Base-by-base conservation (phyloP, 2,329 filamentous ascomycete species). In the Aspergillus luchuensis region DNA sequence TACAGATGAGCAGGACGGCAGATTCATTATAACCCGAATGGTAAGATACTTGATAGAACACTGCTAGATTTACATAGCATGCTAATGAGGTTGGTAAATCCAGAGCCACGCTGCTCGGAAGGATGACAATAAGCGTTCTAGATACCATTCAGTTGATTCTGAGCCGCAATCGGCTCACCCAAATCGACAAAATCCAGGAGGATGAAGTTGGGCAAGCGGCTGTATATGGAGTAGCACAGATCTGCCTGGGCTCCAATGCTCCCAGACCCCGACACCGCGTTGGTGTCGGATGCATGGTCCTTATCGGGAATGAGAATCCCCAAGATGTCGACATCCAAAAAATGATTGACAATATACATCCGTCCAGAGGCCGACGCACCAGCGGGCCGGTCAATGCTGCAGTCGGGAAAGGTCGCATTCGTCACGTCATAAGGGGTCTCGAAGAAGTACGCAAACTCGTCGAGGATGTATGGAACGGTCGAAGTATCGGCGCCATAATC, bases 281-380 rank as follows among this genome's bases (percentile, higher is more conserved):
- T 82, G 1, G 81, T 82, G 19, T 64, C 72, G 3, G 58, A 62
- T 11, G 78, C 77, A 13, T 67, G 71, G 4, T 68, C 63, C 15
- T 78, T 71, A 57, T 81, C 78, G 5, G 81, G 81, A n/a, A 81
- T 66, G 38, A 75, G 66, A 13, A 80, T 70, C 6, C 79, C 79
- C 0, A 78, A 58, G 30, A 80, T 65, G 53, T 80, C 72, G 8
- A 76, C 65, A 62, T 82, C 77, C 2, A 82, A 68, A 63, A 81
- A 81, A 66, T 83, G 81, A 59, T 82, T 83, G 61, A 82, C 74
- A 38, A 82, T 73, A 57, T 79, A 79, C 79, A 82, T 81, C 4
- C 77, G 72, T 11, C 75, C 78, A 4, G 72, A 68, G 5, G 74
- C 63, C 13, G 69, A 73, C 23, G 71, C 73, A n/a, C 72, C 73